Evolutionary conservation across 352 stramenopile species (phyloP).

Genomic region (Globisporangium solare): DNA sequence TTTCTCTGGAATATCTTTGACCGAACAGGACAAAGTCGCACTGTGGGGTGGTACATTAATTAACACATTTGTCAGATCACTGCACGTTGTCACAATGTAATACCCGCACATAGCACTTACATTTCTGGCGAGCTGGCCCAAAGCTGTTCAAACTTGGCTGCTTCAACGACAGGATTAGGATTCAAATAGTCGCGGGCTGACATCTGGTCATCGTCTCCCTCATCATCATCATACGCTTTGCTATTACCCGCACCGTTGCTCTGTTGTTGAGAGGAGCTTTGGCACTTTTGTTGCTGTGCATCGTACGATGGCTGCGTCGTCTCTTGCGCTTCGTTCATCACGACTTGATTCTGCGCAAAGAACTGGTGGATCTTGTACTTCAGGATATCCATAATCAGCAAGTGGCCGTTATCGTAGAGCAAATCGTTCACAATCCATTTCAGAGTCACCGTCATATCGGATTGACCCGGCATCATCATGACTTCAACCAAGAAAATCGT

Average conservation of each 20-base stretch:
- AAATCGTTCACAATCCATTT: conserved; percentile 89
- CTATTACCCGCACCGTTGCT: conserved; percentile 5
- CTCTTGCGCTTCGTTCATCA: conserved; percentile 11
- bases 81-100: background rate
- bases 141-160: conserved; percentile 75
- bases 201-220: conserved; percentile 50
- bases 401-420: conserved; percentile 80
- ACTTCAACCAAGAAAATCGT: conserved; percentile 84
- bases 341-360: conserved; percentile 31
- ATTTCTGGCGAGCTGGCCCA: conserved; percentile 67
- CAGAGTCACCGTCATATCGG: conserved; percentile 78
- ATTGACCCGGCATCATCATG: conserved; percentile 66
- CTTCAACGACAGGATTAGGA: conserved; percentile 56
- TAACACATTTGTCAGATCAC: conserved; percentile 1
- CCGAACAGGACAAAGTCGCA: conserved; percentile 38
- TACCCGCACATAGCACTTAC: conserved; percentile 32
- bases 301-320: conserved; percentile 8
- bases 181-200: conserved; percentile 65
- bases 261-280: conserved; percentile 9
- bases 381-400: conserved; percentile 79
- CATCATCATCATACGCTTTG: conserved; percentile 21
- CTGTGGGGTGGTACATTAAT: conserved; percentile 20
- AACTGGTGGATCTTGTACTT: conserved; percentile 69
- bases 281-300: conserved; percentile 16
- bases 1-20: conserved; percentile 60